A percentile compares a stretch with the other conserved stretches of the same genome.
Conservation (phyloP, 1,284 basidiomycete genomes). For the Pseudomicrostroma phylloplanum region DNA sequence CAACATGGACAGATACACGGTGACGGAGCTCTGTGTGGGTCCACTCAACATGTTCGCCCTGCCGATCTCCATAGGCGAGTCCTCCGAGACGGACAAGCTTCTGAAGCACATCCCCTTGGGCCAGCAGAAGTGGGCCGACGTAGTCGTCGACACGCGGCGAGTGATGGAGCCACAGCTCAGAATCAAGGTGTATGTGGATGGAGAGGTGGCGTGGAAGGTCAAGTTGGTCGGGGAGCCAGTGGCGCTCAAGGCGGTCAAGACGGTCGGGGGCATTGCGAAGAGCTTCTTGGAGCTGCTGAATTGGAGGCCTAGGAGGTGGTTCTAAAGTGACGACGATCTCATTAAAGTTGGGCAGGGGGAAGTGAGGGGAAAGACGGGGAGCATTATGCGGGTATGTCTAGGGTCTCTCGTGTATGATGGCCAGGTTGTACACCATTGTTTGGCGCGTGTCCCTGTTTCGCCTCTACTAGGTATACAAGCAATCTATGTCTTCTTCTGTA, state of each 20-base stretch:
- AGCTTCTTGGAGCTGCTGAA: slow-evolving; percentile 45
- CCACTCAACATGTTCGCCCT: slow-evolving; percentile 59
- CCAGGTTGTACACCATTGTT: no score
- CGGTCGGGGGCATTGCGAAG: slow-evolving; percentile 45
- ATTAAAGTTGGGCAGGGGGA: no score
- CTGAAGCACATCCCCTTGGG: slow-evolving; percentile 57
- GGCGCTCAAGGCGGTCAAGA: slow-evolving; percentile 25
- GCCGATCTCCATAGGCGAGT: slow-evolving; percentile 41
- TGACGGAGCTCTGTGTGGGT: slow-evolving; percentile 61
- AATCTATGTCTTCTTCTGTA: no score
- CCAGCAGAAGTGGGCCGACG: slow-evolving; percentile 57
- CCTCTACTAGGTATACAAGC: no score
- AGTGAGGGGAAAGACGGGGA: no score
- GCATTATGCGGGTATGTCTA: no score
- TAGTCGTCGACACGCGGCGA: slow-evolving; percentile 68
- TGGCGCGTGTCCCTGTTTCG: no score
- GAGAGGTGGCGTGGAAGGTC: slow-evolving; percentile 59
- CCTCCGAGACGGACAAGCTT: slow-evolving; percentile 58
- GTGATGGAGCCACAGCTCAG: slow-evolving; percentile 57
- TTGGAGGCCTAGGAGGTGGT: slow-evolving; percentile 35
- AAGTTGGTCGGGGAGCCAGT: slow-evolving; percentile 46
- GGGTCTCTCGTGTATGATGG: no score
- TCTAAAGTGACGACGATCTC: slow-evolving; percentile 12
- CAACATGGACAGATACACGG: slow-evolving; percentile 42
- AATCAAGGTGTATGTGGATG: slow-evolving; percentile 59